Base-by-base conservation (phyloP, 371 early-diverging fungal genomes). In the Dentiscutata heterogama region DNA sequence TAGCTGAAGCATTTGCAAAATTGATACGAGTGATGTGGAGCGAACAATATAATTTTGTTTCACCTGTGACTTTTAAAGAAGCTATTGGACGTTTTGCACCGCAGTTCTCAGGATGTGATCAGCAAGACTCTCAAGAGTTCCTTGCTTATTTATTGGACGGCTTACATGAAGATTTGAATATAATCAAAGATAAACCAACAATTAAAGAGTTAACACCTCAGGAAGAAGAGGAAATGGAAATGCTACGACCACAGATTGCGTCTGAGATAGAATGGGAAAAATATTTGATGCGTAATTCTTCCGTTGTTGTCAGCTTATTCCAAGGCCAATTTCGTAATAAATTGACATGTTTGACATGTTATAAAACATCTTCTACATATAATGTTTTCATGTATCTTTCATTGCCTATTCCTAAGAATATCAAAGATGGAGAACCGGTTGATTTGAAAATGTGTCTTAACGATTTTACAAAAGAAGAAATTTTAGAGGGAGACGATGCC, bases 301-400 rank as follows among this genome's bases (percentile, higher is more conserved):
- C 96, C 68, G 93, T 99, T n/a, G 90, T 99, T 64, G 97, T 98
- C 8, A 94, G 93, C 51, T 74, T 96, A 82, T 97, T 98, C 84
- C 97, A 96, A 87, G 98, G 97, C 5, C 95, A 94, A 83, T 92
- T 95, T 71, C 90, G 90, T 81, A 95, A 94, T 83, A 88, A 90
- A 60, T 85, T 99, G 51, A 89, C 88, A 54, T 99, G 99, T 82
- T 84, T 92, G 27, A 90, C 90, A 20, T 99, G 99, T 87, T 84
- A 89, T 14, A 92, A 92, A 92, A 94, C 94, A 3, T 97, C 97
- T 3, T 95, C 95, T 1, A 97, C 96, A 0, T 98, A 95, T 83
- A 95, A 97, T 76, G 88, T 95, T 1, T 97, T 97, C 88, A 97
- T 97, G 93, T 96, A 94, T 78, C 85, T 99, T 20, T 94, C 98